These are phyloP conservation scores for Penicillium palitans DNA, from an alignment of 2,329 filamentous ascomycete genomes.

Conservation along the genomic window DNA sequence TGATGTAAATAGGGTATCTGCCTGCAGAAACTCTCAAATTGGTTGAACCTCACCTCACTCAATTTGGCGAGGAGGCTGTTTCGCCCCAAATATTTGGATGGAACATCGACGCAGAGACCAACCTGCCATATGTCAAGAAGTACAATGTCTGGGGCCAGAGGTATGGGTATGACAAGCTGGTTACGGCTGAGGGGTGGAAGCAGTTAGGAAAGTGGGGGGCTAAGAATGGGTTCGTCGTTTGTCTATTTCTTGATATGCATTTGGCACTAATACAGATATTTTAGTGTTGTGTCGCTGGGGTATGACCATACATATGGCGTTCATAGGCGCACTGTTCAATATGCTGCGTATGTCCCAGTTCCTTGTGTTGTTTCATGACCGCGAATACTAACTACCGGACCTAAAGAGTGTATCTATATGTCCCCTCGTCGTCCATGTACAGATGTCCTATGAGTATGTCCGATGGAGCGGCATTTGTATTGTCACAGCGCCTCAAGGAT, in stretches of 20 bases:
- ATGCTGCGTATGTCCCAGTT: no score
- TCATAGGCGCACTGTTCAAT: no score
- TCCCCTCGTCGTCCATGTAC: no score
- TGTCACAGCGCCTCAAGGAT: no score
- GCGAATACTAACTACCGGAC: no score
- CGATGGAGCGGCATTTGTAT: no score
- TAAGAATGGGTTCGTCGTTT: constrained; percentile 25
- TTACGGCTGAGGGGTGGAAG: constrained; percentile 30
- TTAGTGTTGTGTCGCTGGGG: no score
- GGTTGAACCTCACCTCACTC: not conserved
- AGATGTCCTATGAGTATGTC: no score
- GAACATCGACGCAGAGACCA: constrained; percentile 22
- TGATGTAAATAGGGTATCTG: not conserved
- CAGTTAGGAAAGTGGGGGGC: constrained; percentile 30
- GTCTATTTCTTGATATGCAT: not conserved
- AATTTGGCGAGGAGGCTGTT: not conserved
- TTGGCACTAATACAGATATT: no score
- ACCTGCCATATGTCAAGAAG: constrained; percentile 25
- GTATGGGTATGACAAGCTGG: constrained; percentile 22
- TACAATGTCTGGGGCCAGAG: constrained; percentile 30
- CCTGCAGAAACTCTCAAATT: not conserved
- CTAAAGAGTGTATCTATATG: no score
- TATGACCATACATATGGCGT: no score
- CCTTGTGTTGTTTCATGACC: no score
- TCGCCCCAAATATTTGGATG: not conserved